Evolutionary conservation across 2,329 filamentous ascomycete species (phyloP), one percentile per base, ranked within the genome.

Genomic region (Stemphylium beticola): DNA sequence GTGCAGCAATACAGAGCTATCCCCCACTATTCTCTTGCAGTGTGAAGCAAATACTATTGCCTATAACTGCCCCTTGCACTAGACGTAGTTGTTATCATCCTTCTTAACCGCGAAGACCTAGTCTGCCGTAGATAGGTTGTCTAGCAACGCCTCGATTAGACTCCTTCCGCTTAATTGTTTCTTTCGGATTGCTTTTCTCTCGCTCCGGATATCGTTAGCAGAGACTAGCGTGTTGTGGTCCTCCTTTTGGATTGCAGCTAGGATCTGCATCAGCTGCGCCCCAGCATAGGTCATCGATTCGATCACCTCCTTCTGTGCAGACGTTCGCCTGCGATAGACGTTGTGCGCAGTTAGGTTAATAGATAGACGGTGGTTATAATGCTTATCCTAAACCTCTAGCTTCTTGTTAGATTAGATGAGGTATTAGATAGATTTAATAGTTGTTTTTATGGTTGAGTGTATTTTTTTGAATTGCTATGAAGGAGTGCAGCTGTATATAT

Each of bases 21-120:
- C n/a, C n/a, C n/a, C n/a, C n/a, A n/a, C n/a, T n/a, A n/a, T n/a
- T n/a, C n/a, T n/a, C n/a, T n/a, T n/a, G n/a, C n/a, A n/a, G n/a
- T n/a, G n/a, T n/a, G n/a, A n/a, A n/a, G n/a, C n/a, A n/a, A n/a
- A n/a, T n/a, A n/a, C n/a, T n/a, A n/a, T n/a, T n/a, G n/a, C n/a
- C n/a, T n/a, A n/a, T n/a, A n/a, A n/a, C n/a, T n/a, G n/a, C n/a
- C n/a, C n/a, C n/a, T n/a, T n/a, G n/a, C n/a, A n/a, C 31, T 57
- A 32, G 15, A 61, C 41, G 34, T 24, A 17, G 45, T 59, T 53
- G 17, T 56, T 49, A 20, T 50, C 22, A 18, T 58, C 52, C 52
- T 58, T 58, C 48, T 58, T 58, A 14, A 58, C 39, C 26, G 48
- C 29, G 29, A 58, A 57, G 32, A 60, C 22, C 58, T 32, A 60